Percentiles rank a stretch among this genome's conserved stretches.
Evolutionary conservation across 768 basidiomycete species (phyloP).

Genomic region (Pleurotus pulmonarius): DNA sequence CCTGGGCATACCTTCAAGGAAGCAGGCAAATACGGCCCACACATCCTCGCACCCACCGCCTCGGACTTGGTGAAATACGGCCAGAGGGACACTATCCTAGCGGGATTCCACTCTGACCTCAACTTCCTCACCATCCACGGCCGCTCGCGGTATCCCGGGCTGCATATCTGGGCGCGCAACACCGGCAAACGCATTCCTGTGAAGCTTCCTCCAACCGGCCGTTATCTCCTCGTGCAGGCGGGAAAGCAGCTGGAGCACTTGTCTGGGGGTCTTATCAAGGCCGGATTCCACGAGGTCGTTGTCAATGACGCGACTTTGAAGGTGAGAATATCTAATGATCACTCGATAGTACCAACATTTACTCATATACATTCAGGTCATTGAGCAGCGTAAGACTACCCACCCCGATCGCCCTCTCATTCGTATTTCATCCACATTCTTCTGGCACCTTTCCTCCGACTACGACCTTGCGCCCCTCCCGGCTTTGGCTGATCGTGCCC

Average conservation of each 20-base stretch:
- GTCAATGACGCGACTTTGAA: constrained; percentile 77
- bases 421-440: constrained; percentile 95
- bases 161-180: constrained; percentile 95
- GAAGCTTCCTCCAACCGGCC: constrained; percentile 69
- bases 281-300: constrained; percentile 93
- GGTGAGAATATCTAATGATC: constrained; percentile 33
- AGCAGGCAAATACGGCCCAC: constrained; percentile 84
- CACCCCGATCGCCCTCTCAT: constrained; percentile 80
- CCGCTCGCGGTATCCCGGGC: constrained; percentile 79
- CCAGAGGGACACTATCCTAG: constrained; percentile 76
- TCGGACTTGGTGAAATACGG: constrained; percentile 85
- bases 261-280: constrained; percentile 80
- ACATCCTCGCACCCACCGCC: constrained; percentile 90
- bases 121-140: constrained; percentile 94
- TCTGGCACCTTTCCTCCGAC: constrained; percentile 91
- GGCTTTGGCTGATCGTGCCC: constrained; percentile 44
- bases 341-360: not conserved
- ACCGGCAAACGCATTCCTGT: constrained; percentile 88
- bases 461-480: constrained; percentile 70
- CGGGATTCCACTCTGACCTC: constrained; percentile 92
- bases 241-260: constrained; percentile 94
- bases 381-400: constrained; percentile 54
- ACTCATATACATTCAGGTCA: constrained; percentile 37
- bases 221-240: constrained; percentile 87
- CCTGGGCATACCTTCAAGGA: constrained; percentile 65